Percentiles rank a stretch among this genome's conserved stretches.
These are phyloP conservation scores for Fraxinus nigra DNA, from an alignment of 305 asterid genomes.

Conservation along the genomic window DNA sequence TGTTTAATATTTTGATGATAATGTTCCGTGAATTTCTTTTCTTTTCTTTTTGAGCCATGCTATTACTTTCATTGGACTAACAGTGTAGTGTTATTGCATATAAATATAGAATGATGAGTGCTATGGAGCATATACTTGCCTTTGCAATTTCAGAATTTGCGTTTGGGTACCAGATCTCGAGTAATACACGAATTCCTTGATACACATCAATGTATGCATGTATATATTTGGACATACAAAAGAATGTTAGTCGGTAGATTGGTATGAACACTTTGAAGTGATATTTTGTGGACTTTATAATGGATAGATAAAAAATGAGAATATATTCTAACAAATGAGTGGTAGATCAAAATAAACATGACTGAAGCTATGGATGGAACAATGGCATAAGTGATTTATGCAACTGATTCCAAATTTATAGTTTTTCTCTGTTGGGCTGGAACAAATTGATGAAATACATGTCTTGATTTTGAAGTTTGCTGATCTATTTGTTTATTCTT, in stretches of 20 bases:
- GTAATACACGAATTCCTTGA: neutral
- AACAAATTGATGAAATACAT: conserved; percentile 3
- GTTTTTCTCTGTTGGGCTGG: neutral
- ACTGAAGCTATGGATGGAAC: neutral
- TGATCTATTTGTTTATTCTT: neutral
- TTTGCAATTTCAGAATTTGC: neutral
- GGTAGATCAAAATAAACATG: neutral
- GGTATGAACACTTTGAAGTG: neutral
- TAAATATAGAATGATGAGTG: neutral
- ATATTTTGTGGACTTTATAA: neutral
- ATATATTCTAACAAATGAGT: neutral
- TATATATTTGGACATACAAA: neutral
- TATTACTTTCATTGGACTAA: conserved; percentile 3
- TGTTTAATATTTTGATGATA: neutral
- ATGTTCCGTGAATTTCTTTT: neutral
- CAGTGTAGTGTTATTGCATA: neutral
- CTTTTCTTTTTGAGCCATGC: neutral
- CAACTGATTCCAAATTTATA: neutral
- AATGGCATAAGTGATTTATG: neutral
- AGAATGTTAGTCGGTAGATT: neutral
- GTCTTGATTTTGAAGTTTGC: conserved; percentile 1
- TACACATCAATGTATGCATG: neutral
- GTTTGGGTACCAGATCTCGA: neutral
- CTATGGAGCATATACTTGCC: neutral
- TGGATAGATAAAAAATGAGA: neutral